phyloP scores from a whole-genome alignment of 2,329 filamentous ascomycete genomes.

The Penicillium hesseltinei region DNA sequence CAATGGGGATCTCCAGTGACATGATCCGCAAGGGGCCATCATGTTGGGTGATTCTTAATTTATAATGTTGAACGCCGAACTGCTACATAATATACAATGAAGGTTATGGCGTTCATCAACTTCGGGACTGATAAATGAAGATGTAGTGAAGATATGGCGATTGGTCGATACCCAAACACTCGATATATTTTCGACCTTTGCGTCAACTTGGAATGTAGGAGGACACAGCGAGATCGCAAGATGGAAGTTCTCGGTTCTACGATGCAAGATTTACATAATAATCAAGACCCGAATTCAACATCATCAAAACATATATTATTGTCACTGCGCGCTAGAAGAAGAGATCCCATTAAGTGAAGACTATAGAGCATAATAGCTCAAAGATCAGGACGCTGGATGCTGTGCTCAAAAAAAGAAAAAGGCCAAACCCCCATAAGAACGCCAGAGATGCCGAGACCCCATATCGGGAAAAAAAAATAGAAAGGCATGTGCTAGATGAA shows the following conservation, averaged over 20 bases:
- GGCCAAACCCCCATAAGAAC: constrained; percentile 13
- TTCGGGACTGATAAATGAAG: no score
- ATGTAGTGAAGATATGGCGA: no score
- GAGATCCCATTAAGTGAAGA: constrained; percentile 5
- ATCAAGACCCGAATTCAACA: not conserved
- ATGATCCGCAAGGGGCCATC: not conserved
- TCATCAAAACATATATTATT: constrained; percentile 5
- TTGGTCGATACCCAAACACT: not conserved
- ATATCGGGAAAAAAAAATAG: not conserved
- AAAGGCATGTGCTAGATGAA: constrained; percentile 10
- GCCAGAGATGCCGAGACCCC: constrained; percentile 25
- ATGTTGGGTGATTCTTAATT: not conserved
- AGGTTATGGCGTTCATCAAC: no score
- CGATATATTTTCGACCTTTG: not conserved
- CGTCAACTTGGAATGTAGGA: not conserved
- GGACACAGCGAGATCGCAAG: not conserved
- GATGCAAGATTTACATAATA: not conserved
- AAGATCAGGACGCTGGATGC: constrained; percentile 10
- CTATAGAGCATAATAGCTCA: constrained; percentile 2
- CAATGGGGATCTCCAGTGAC: no score
- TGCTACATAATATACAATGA: no score
- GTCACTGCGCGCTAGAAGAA: constrained; percentile 1
- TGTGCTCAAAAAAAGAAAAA: constrained; percentile 1
- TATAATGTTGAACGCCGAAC: no score
- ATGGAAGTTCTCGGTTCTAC: not conserved